Percentiles rank a stretch among this genome's conserved stretches.
These are phyloP conservation scores for Naganishia antarctica DNA, from an alignment of 768 basidiomycete genomes.

Conservation along the genomic window DNA sequence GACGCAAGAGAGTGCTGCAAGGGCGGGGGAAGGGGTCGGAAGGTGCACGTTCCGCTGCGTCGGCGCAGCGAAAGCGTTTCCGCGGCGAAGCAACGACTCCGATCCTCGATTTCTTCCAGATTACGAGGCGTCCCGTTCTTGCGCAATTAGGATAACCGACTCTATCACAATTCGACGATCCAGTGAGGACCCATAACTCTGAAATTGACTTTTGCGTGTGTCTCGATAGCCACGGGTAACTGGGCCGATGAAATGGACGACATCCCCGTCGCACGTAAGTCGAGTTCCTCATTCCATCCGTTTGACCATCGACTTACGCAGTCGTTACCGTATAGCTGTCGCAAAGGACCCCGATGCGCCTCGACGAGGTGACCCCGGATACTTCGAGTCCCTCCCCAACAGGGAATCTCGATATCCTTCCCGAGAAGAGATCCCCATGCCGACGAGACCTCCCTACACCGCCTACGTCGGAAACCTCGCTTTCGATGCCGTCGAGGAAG, in stretches of 20 bases:
- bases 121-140: no score
- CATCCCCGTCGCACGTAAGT: constrained; percentile 17
- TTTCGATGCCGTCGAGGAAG: constrained; percentile 81
- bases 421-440: constrained; percentile 85
- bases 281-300: background rate
- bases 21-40: no score
- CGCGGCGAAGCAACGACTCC: no score
- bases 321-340: constrained; percentile 32
- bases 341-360: constrained; percentile 40
- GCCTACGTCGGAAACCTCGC: constrained; percentile 94
- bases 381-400: constrained; percentile 48
- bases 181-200: no score
- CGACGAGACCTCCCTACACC: constrained; percentile 87
- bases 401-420: constrained; percentile 31
- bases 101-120: no score
- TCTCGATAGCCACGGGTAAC: constrained; percentile 68
- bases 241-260: constrained; percentile 98
- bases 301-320: background rate
- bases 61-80: no score
- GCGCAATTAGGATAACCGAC: no score
- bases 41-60: no score
- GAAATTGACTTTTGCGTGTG: background rate
- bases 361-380: constrained; percentile 46
- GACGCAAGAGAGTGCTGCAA: no score
- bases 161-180: no score